A percentile compares a stretch with the other conserved stretches of the same genome.
These are phyloP conservation scores for Paramyrothecium roridum DNA, from an alignment of 2,329 filamentous ascomycete genomes.

Conservation along the genomic window DNA sequence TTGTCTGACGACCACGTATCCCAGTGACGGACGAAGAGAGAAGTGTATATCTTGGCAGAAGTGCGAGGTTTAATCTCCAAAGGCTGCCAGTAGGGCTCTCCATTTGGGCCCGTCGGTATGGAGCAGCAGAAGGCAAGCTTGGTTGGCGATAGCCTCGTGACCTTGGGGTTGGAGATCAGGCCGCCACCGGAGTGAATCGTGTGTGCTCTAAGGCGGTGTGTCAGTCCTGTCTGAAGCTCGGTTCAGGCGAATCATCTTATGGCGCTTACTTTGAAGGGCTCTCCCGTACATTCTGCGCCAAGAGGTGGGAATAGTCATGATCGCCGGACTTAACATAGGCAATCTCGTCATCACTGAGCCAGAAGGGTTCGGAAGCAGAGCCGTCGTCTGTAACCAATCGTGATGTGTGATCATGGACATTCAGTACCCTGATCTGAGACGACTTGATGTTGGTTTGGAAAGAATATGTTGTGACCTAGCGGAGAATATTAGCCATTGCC, in stretches of 20 bases:
- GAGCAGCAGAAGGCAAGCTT: constrained; percentile 56
- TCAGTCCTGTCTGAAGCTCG: neutral
- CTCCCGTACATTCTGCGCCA: constrained; percentile 32
- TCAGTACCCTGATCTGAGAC: constrained; percentile 67
- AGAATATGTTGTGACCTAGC: constrained; percentile 73
- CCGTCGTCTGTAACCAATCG: constrained; percentile 62
- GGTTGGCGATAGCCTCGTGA: constrained; percentile 45
- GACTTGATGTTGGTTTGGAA: constrained; percentile 71
- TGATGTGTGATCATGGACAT: constrained; percentile 64
- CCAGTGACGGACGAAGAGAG: constrained; percentile 80
- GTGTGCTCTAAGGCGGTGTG: constrained; percentile 21
- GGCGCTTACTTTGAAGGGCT: constrained; percentile 35
- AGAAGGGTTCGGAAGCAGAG: constrained; percentile 67
- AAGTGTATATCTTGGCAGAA: constrained; percentile 68
- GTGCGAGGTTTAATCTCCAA: constrained; percentile 57
- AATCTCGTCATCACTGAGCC: constrained; percentile 68
- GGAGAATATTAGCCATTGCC: neutral
- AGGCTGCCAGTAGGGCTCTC: constrained; percentile 65
- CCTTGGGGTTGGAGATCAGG: constrained; percentile 56
- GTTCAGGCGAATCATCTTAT: neutral
- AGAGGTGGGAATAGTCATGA: constrained; percentile 43
- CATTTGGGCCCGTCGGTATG: constrained; percentile 65
- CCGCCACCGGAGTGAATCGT: constrained; percentile 49
- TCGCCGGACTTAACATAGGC: constrained; percentile 50
- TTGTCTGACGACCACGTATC: constrained; percentile 70